Conservation (phyloP, 768 basidiomycete genomes). For the Chalciporus chontae region DNA sequence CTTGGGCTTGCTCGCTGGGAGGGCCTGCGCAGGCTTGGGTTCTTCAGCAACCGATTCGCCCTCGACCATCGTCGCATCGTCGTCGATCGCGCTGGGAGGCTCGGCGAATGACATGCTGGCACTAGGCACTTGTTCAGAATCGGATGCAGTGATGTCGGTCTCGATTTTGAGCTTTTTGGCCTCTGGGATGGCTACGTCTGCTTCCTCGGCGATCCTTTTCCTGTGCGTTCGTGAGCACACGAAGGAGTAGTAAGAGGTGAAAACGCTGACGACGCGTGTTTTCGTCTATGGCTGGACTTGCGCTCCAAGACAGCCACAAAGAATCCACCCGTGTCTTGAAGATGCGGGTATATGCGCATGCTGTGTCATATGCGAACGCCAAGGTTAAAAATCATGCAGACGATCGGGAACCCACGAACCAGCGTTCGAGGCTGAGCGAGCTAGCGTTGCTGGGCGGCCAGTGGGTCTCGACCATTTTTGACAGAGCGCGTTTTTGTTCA, state of each 20-base stretch:
- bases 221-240: slow-evolving; percentile 15
- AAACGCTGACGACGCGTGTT: slow-evolving; percentile 12
- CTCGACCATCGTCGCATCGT: not conserved
- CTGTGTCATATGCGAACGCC: slow-evolving; percentile 35
- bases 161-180: slow-evolving; percentile 49
- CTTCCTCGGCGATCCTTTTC: slow-evolving; percentile 50
- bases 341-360: slow-evolving; percentile 87
- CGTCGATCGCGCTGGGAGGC: not conserved
- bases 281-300: slow-evolving; percentile 24
- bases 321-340: slow-evolving; percentile 97
- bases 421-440: slow-evolving; percentile 61
- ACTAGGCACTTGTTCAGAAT: slow-evolving; percentile 3
- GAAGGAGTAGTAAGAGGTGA: not conserved
- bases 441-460: slow-evolving; percentile 76
- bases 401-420: slow-evolving; percentile 45
- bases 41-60: slow-evolving; percentile 1
- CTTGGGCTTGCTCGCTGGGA: slow-evolving; percentile 5
- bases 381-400: not conserved
- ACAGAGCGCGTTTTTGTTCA: slow-evolving; percentile 45
- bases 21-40: not conserved
- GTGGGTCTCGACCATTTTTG: slow-evolving; percentile 66
- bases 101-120: not conserved
- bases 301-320: slow-evolving; percentile 88
- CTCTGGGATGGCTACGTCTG: slow-evolving; percentile 37
- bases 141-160: slow-evolving; percentile 13